Percentiles rank a stretch among this genome's conserved stretches.
Conservation (phyloP, 2,329 filamentous ascomycete species). For the Aspergillus sp. region DNA sequence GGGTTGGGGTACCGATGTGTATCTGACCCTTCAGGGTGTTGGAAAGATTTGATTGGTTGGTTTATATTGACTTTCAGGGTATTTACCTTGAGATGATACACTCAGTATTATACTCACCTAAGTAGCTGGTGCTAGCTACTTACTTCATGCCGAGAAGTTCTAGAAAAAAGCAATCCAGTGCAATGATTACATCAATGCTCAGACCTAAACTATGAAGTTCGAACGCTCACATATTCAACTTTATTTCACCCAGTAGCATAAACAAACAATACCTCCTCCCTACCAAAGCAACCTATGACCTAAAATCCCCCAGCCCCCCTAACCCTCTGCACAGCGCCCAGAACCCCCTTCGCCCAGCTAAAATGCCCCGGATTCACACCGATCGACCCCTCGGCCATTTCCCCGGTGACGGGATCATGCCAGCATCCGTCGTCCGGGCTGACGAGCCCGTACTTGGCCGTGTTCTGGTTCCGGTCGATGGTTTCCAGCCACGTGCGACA, state of each 20-base stretch:
- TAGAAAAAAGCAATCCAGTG: too few species aligned
- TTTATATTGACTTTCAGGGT: neutral
- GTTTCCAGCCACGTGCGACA: conserved; percentile 64
- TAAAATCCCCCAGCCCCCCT: conserved; percentile 57
- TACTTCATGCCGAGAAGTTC: too few species aligned
- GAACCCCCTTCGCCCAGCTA: conserved; percentile 58
- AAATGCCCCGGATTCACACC: conserved; percentile 56
- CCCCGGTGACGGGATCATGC: conserved; percentile 53
- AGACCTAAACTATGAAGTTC: neutral
- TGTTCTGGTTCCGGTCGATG: conserved; percentile 67
- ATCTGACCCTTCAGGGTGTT: conserved; percentile 61
- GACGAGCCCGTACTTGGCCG: conserved; percentile 57
- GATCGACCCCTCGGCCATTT: conserved; percentile 50
- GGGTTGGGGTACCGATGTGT: conserved; percentile 81
- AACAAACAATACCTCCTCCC: too few species aligned
- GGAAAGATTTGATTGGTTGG: conserved; percentile 45
- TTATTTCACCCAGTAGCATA: too few species aligned
- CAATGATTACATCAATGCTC: too few species aligned
- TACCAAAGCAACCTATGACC: neutral
- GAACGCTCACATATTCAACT: too few species aligned
- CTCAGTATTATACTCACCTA: too few species aligned
- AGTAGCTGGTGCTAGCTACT: neutral
- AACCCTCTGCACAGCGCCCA: conserved; percentile 59
- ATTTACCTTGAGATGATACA: too few species aligned
- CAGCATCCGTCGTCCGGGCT: conserved; percentile 60